A percentile compares a stretch with the other conserved stretches of the same genome.
Evolutionary conservation across 1,139 yeast species (phyloP).

Genomic region (Kodamaea arcana): DNA sequence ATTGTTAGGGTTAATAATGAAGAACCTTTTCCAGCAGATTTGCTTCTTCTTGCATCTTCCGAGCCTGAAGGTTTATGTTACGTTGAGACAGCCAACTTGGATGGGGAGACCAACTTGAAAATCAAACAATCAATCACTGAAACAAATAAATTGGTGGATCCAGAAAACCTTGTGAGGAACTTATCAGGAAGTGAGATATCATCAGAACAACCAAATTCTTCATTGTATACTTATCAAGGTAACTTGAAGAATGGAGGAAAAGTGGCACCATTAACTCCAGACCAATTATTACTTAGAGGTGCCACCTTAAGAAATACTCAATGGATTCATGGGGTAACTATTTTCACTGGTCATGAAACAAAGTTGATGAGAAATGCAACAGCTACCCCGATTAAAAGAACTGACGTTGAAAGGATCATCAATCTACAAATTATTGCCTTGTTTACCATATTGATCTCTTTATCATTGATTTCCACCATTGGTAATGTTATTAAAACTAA

Average conservation of each 20-base stretch:
- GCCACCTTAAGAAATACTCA: constrained; percentile 93
- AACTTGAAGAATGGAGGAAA: constrained; percentile 49
- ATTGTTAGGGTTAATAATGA: constrained; percentile 80
- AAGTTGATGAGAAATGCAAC: constrained; percentile 98
- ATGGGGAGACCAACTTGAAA: constrained; percentile 95
- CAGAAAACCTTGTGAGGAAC: constrained; percentile 50
- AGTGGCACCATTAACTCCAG: constrained; percentile 71
- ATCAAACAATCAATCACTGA: constrained; percentile 85
- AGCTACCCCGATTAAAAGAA: constrained; percentile 94
- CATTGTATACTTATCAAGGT: constrained; percentile 93
- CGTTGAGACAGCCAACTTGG: constrained; percentile 94
- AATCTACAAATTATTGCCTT: constrained; percentile 87
- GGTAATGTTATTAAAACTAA: constrained; percentile 80
- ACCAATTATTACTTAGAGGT: constrained; percentile 87
- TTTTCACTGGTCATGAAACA: constrained; percentile 97
- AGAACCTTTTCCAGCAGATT: constrained; percentile 93
- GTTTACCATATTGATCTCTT: constrained; percentile 70
- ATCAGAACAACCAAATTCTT: constrained; percentile 93
- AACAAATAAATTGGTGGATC: constrained; percentile 70
- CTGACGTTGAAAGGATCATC: constrained; percentile 94
- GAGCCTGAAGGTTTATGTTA: constrained; percentile 98
- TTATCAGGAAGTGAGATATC: constrained; percentile 41
- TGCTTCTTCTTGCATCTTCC: constrained; percentile 78
- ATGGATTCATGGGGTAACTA: constrained; percentile 91
- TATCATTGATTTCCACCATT: constrained; percentile 75